phyloP scores from a whole-genome alignment of 2,329 filamentous ascomycete genomes.

The Fusarium pseudonygamai region DNA sequence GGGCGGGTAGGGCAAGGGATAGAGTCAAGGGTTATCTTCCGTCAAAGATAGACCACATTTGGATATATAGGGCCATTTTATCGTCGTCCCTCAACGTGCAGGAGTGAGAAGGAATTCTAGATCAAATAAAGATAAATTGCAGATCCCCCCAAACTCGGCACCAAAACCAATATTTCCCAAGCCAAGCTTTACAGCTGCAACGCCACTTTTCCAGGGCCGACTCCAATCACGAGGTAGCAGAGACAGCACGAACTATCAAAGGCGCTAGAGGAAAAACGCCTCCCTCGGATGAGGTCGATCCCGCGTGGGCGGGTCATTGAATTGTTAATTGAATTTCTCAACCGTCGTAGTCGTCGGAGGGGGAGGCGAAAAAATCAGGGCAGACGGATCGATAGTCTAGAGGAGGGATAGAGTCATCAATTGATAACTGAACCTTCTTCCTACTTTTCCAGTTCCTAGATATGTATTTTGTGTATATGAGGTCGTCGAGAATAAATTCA shows the following conservation, averaged over 20 bases:
- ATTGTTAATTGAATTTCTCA: conserved; percentile 30
- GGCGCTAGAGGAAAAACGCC: conserved; percentile 13
- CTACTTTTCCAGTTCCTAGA: neutral
- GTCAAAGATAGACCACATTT: neutral
- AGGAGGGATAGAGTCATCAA: conserved; percentile 9
- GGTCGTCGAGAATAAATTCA: neutral
- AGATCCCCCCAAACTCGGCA: neutral
- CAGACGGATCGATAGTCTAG: conserved; percentile 17
- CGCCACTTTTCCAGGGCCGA: conserved; percentile 30
- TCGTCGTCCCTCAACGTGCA: neutral
- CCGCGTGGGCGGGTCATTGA: conserved; percentile 10
- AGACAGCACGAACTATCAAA: conserved; percentile 31
- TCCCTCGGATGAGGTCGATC: conserved; percentile 26
- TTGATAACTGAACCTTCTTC: conserved; percentile 8
- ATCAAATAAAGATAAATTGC: neutral
- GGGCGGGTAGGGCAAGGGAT: neutral
- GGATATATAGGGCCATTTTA: neutral
- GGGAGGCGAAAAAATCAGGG: conserved; percentile 19
- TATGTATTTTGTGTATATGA: neutral
- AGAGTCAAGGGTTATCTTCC: neutral
- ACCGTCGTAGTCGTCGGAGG: neutral
- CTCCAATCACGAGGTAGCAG: conserved; percentile 30
- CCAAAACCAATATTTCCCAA: conserved; percentile 18
- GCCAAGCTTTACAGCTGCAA: conserved; percentile 22
- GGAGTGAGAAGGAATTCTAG: conserved; percentile 15